A percentile compares a stretch with the other conserved stretches of the same genome.
These are phyloP conservation scores for Jacaranda mimosifolia DNA, from an alignment of 257 asterid genomes.

Conservation along the genomic window DNA sequence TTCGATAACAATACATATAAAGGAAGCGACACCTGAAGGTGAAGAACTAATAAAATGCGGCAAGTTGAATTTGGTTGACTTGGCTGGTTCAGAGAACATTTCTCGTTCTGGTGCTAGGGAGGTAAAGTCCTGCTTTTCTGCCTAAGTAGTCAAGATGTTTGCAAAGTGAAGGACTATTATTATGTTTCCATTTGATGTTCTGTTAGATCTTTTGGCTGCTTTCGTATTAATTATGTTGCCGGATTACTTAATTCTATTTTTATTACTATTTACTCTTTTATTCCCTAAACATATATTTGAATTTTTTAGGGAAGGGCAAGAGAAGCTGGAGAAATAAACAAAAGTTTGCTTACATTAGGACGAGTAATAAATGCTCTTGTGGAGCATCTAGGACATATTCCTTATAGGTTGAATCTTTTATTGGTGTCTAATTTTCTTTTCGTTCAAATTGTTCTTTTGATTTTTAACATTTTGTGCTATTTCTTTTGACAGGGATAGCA, in stretches of 20 bases:
- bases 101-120: slow-evolving; percentile 96
- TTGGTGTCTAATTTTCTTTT: slow-evolving; percentile 1
- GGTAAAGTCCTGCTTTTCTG: slow-evolving; percentile 47
- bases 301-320: slow-evolving; percentile 80
- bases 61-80: slow-evolving; percentile 86
- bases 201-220: slow-evolving; percentile 12
- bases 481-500: slow-evolving; percentile 73
- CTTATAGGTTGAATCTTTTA: slow-evolving; percentile 66
- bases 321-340: slow-evolving; percentile 95
- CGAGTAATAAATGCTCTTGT: slow-evolving; percentile 90
- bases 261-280: not conserved
- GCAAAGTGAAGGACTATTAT: not conserved
- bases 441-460: slow-evolving; percentile 9
- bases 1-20: slow-evolving; percentile 88
- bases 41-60: slow-evolving; percentile 94
- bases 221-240: not conserved
- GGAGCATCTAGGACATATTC: slow-evolving; percentile 89
- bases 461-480: slow-evolving; percentile 16
- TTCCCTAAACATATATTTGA: not conserved
- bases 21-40: slow-evolving; percentile 93
- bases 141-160: slow-evolving; percentile 10
- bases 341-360: slow-evolving; percentile 90
- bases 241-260: not conserved
- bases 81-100: slow-evolving; percentile 94
- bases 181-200: not conserved